phyloP scores from a whole-genome alignment of 441 rosid species.

The Populus hybrid region DNA sequence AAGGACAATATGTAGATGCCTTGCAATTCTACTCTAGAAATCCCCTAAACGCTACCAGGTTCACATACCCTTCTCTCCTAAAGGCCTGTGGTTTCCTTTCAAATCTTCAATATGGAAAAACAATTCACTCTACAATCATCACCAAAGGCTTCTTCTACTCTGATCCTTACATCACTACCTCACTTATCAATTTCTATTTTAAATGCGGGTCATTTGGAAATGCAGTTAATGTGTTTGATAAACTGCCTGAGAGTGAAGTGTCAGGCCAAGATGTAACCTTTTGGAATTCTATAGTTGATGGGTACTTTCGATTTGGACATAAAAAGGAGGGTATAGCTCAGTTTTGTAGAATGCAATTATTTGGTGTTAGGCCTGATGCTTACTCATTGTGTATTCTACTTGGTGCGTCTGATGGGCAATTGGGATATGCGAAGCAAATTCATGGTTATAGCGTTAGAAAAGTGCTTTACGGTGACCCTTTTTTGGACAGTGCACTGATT shows the following conservation, averaged over 20 bases:
- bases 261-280: conserved; percentile 42
- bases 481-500: conserved; percentile 56
- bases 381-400: conserved; percentile 59
- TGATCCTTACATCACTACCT: conserved; percentile 55
- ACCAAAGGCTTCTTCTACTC: conserved; percentile 33
- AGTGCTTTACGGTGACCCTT: conserved; percentile 37
- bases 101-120: conserved; percentile 50
- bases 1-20: conserved; percentile 44
- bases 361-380: conserved; percentile 60
- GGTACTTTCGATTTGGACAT: conserved; percentile 47
- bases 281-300: conserved; percentile 75
- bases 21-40: conserved; percentile 43
- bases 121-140: conserved; percentile 51
- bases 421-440: conserved; percentile 51
- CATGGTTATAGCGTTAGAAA: conserved; percentile 60
- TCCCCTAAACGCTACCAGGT: conserved; percentile 31
- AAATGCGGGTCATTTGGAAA: conserved; percentile 51
- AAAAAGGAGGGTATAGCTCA: conserved; percentile 38
- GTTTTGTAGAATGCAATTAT: conserved; percentile 52
- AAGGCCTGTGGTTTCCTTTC: conserved; percentile 65
- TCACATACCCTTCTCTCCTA: conserved; percentile 70
- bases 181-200: conserved; percentile 55
- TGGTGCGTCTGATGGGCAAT: conserved; percentile 35
- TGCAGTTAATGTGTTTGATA: conserved; percentile 71
- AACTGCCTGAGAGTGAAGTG: conserved; percentile 31